Conservation (phyloP, 495 filamentous ascomycete species). For the Lineolata rhizophorae region DNA sequence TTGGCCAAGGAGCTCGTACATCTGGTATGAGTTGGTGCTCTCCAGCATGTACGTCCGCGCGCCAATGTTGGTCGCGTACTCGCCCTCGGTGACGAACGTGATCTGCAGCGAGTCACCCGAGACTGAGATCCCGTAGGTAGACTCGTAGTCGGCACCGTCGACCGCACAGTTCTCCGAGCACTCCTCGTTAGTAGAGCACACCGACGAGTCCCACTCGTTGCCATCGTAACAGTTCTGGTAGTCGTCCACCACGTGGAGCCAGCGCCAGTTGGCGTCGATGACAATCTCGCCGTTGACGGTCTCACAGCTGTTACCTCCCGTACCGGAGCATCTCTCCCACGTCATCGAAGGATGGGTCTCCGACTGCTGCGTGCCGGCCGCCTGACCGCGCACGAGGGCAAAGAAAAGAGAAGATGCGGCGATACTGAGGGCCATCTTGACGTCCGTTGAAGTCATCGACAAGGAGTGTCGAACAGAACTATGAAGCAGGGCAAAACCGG, state of each 20-base stretch:
- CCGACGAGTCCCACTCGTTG: slow-evolving; percentile 14
- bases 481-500: too few relatives aligned
- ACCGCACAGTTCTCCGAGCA: slow-evolving; percentile 21
- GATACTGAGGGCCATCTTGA: too few relatives aligned
- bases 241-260: slow-evolving; percentile 15
- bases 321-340: slow-evolving; percentile 26
- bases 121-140: slow-evolving; percentile 15
- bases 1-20: slow-evolving; percentile 33
- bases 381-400: slow-evolving; percentile 8
- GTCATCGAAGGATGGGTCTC: slow-evolving; percentile 29
- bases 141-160: slow-evolving; percentile 16
- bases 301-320: slow-evolving; percentile 22
- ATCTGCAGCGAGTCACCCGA: slow-evolving; percentile 11
- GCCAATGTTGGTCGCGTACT: slow-evolving; percentile 15
- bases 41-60: slow-evolving; percentile 38
- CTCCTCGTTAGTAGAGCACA: slow-evolving; percentile 12
- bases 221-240: slow-evolving; percentile 19
- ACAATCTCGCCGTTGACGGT: slow-evolving; percentile 24
- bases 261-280: slow-evolving; percentile 24
- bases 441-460: too few relatives aligned
- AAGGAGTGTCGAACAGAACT: too few relatives aligned
- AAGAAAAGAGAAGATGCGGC: slow-evolving; percentile 2
- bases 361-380: slow-evolving; percentile 14
- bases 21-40: slow-evolving; percentile 31
- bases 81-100: slow-evolving; percentile 10